Evolutionary conservation across 2,329 filamentous ascomycete genomes (phyloP), one percentile per base, ranked within the genome.

Genomic region (Verticillium albo-atrum): DNA sequence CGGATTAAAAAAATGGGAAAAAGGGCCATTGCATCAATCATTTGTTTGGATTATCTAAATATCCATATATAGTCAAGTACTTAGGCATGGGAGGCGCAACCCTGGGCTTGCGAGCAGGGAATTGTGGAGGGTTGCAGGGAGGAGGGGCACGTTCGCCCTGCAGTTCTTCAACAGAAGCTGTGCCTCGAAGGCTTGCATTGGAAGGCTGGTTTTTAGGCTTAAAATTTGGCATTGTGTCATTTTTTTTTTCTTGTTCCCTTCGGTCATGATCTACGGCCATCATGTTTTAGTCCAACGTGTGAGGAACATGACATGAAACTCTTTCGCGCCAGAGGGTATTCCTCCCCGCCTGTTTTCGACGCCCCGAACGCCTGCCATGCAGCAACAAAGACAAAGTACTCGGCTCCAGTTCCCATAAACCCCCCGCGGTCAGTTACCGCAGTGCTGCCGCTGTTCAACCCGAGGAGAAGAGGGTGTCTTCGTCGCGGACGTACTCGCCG

Each of bases 401-500:
- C 42, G 10, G 42, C 25, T 23, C 20, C 42, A 26, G n/a, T 50
- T 20, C 20, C 9, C 42, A 23, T 4, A 12, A 50, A 9, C 10
- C 20, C 42, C n/a, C n/a, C n/a, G n/a, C n/a, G n/a, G n/a, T n/a
- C n/a, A n/a, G n/a, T n/a, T 25, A 7, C 20, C 10, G n/a, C 42
- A 23, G 42, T 12, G 20, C 20, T 26, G 35, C 35, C 42, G 3
- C 37, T 14, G 23, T 28, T 71, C 71, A 83, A 60, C 80, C 79
- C 30, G 81, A 77, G 27, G 83, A 80, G 70, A 89, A 89, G 58
- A 89, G 71, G 59, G 83, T 86, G 70, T 88, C 85, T 72, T 89
- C 86, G 68, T 98, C 94, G 71, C 95, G 86, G 70, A 99, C 80
- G 71, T 97, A 99, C 78, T 98, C 94, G 68, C 95, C 95, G 67